phyloP scores from a whole-genome alignment of 352 stramenopile species.

The Pythium guiyangense region DNA sequence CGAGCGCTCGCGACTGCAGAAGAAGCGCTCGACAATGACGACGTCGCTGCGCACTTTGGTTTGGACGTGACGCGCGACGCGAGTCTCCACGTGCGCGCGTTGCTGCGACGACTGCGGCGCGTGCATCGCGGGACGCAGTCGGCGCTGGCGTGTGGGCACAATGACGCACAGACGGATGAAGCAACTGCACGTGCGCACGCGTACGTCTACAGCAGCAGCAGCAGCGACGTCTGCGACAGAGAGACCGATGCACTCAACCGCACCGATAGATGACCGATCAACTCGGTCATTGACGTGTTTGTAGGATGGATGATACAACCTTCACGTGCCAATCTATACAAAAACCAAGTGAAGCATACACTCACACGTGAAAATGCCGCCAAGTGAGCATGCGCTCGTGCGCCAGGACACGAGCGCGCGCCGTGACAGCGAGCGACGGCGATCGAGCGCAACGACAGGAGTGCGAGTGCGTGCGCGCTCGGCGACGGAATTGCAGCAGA shows the following conservation, averaged over 20 bases:
- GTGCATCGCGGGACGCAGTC: constrained; percentile 42
- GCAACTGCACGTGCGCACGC: constrained; percentile 18
- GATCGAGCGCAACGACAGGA: not conserved
- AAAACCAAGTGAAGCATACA: no score
- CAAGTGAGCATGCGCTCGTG: no score
- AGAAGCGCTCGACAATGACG: constrained; percentile 31
- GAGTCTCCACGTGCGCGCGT: constrained; percentile 17
- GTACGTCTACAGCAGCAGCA: no score
- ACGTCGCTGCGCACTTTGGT: constrained; percentile 32
- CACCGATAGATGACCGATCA: no score
- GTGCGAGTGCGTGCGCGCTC: constrained; percentile 1
- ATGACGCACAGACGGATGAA: no score
- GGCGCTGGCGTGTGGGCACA: no score
- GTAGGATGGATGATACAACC: no score
- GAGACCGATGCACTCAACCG: no score
- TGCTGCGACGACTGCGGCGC: constrained; percentile 26
- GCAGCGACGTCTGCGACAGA: constrained; percentile 6
- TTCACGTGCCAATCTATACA: no score
- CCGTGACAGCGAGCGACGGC: not conserved
- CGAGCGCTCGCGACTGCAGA: constrained; percentile 30
- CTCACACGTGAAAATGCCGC: no score
- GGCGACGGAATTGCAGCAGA: not conserved
- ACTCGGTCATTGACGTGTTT: no score
- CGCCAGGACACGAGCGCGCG: no score
- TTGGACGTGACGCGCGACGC: constrained; percentile 18